These are phyloP conservation scores for Candida insectorum DNA, from an alignment of 805 yeast species.

Conservation along the genomic window DNA sequence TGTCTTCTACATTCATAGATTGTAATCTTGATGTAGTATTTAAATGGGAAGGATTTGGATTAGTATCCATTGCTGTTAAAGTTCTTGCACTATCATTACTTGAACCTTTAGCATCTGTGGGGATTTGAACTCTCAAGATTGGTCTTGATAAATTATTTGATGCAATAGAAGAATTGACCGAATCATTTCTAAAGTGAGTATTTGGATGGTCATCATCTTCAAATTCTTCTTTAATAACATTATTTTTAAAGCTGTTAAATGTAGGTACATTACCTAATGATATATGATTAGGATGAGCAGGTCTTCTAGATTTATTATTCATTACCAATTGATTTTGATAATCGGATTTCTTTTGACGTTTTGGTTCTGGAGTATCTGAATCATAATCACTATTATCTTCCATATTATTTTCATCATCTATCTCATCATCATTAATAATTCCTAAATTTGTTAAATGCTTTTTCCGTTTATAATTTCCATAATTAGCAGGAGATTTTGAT, in stretches of 20 bases:
- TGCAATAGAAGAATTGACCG: background rate
- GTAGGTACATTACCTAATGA: conserved; percentile 17
- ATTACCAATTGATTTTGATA: background rate
- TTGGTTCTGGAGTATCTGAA: conserved; percentile 31
- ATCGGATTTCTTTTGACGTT: background rate
- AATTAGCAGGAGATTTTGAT: conserved; percentile 61
- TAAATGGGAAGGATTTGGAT: conserved; percentile 6
- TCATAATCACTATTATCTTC: conserved; percentile 33
- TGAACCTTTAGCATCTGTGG: conserved; percentile 39
- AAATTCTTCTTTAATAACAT: conserved; percentile 13
- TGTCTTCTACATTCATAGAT: background rate
- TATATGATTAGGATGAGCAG: conserved; percentile 17
- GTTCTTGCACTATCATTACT: conserved; percentile 41
- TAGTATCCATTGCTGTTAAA: conserved; percentile 39
- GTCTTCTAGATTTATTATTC: conserved; percentile 4
- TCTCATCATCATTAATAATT: conserved; percentile 12
- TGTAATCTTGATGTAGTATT: background rate
- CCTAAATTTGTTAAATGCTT: conserved; percentile 15
- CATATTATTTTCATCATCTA: conserved; percentile 20
- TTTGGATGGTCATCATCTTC: conserved; percentile 10
- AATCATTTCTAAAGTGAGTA: conserved; percentile 4
- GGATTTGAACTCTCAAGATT: conserved; percentile 63
- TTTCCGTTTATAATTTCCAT: conserved; percentile 54
- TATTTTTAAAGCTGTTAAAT: conserved; percentile 12
- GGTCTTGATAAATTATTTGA: conserved; percentile 42